These are phyloP conservation scores for Boeremia lycopersici DNA, from an alignment of 2,329 filamentous ascomycete genomes.

Conservation along the genomic window DNA sequence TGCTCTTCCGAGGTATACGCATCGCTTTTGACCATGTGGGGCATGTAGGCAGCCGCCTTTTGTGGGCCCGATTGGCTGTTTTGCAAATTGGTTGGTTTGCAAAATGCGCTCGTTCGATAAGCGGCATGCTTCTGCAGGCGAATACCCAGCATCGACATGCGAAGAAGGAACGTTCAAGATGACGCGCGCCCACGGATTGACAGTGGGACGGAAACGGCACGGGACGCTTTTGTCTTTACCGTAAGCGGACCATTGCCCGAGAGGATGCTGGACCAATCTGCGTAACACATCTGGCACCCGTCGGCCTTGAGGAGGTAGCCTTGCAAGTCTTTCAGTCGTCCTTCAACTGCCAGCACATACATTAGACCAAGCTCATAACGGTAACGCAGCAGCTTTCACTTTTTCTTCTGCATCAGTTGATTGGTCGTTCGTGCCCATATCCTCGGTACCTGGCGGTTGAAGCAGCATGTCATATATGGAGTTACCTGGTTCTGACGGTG, in stretches of 20 bases:
- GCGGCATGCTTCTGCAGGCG: slow-evolving; percentile 23
- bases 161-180: slow-evolving; percentile 30
- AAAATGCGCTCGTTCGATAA: slow-evolving; percentile 18
- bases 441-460: slow-evolving; percentile 26
- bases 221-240: slow-evolving; percentile 35
- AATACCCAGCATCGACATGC: slow-evolving; percentile 24
- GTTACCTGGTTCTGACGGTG: slow-evolving; percentile 32
- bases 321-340: slow-evolving; percentile 30
- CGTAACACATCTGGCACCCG: slow-evolving; percentile 37
- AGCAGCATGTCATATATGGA: slow-evolving; percentile 40
- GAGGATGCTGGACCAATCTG: slow-evolving; percentile 31
- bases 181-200: slow-evolving; percentile 25
- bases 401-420: slow-evolving; percentile 24
- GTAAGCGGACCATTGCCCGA: slow-evolving; percentile 30
- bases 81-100: background rate
- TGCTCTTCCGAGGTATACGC: slow-evolving; percentile 18
- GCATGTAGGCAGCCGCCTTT: slow-evolving; percentile 7
- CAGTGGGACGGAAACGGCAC: slow-evolving; percentile 41
- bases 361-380: slow-evolving; percentile 32
- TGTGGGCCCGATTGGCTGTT: slow-evolving; percentile 22
- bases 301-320: slow-evolving; percentile 35
- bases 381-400: slow-evolving; percentile 25
- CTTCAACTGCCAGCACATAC: slow-evolving; percentile 42
- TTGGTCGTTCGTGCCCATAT: slow-evolving; percentile 34
- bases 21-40: slow-evolving; percentile 10